Conservation (phyloP, 805 yeast genomes). For the Ogataea thermomethanolica region DNA sequence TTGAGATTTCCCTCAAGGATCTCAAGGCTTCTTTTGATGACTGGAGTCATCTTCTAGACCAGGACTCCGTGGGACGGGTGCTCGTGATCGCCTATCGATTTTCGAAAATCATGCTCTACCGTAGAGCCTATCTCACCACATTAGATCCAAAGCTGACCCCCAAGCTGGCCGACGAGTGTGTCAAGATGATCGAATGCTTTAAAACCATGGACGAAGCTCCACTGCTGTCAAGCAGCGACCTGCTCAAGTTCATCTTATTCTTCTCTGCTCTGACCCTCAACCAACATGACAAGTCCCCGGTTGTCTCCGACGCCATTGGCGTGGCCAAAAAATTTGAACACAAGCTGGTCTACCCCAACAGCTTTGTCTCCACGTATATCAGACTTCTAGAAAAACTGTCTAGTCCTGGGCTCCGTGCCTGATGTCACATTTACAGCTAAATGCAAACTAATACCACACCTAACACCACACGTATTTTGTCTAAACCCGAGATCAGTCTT, state of each 20-base stretch:
- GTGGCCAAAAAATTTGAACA: constrained; percentile 9
- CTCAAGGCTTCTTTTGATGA: constrained; percentile 22
- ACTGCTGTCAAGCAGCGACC: constrained; percentile 11
- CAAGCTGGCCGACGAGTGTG: constrained; percentile 10
- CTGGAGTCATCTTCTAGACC: constrained; percentile 28
- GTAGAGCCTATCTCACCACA: constrained; percentile 21
- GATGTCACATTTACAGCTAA: too few species aligned
- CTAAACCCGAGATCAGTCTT: too few species aligned
- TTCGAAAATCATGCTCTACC: constrained; percentile 23
- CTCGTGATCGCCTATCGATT: constrained; percentile 20
- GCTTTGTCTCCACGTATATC: constrained; percentile 9
- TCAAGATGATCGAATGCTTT: constrained; percentile 4
- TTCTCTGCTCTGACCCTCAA: constrained; percentile 13
- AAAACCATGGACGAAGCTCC: neutral
- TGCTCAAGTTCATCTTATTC: constrained; percentile 11
- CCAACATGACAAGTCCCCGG: constrained; percentile 2
- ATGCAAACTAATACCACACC: too few species aligned
- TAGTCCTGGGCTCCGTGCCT: too few species aligned
- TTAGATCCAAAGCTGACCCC: constrained; percentile 2
- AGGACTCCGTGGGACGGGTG: constrained; percentile 15
- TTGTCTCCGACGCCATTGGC: constrained; percentile 2
- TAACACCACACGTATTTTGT: too few species aligned
- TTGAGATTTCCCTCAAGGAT: constrained; percentile 23
- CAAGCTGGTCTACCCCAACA: constrained; percentile 5
- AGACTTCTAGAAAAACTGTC: constrained; percentile 5